phyloP scores from a whole-genome alignment of 805 yeast genomes.

The Ogataea haglerorum region DNA sequence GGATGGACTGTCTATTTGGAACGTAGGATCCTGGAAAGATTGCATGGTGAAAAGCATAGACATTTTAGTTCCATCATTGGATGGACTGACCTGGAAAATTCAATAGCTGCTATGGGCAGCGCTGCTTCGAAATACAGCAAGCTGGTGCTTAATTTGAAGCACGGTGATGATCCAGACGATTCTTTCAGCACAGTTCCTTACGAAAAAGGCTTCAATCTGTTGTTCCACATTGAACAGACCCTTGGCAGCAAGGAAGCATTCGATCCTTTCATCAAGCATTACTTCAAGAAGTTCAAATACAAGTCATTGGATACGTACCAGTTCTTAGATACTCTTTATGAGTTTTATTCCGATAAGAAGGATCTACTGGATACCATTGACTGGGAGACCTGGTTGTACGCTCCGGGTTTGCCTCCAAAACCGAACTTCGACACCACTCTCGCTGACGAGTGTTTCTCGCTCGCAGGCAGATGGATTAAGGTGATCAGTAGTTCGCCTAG shows the following conservation, averaged over 20 bases:
- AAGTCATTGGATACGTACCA: conserved; percentile 77
- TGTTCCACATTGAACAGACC: conserved; percentile 67
- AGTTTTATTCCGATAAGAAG: conserved; percentile 44
- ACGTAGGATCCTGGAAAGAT: conserved; percentile 70
- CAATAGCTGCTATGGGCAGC: conserved; percentile 63
- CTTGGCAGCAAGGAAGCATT: conserved; percentile 73
- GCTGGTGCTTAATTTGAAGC: conserved; percentile 68
- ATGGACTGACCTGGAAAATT: conserved; percentile 74
- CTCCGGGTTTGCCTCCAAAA: conserved; percentile 86
- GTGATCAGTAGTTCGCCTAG: conserved; percentile 32
- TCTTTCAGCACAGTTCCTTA: conserved; percentile 86
- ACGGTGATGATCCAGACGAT: conserved; percentile 80
- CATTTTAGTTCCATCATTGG: conserved; percentile 85
- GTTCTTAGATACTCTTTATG: conserved; percentile 73
- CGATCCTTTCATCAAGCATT: conserved; percentile 76
- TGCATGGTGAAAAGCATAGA: conserved; percentile 77
- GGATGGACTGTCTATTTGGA: conserved; percentile 96
- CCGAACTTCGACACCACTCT: conserved; percentile 76
- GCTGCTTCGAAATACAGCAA: conserved; percentile 50
- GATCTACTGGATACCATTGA: conserved; percentile 64
- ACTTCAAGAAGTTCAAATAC: conserved; percentile 67
- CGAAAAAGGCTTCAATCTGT: conserved; percentile 82
- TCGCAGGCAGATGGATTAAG: conserved; percentile 64
- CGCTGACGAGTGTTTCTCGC: conserved; percentile 65
- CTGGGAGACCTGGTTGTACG: conserved; percentile 81